phyloP scores from a whole-genome alignment of 495 filamentous ascomycete species.

The Aspergillus wentii region DNA sequence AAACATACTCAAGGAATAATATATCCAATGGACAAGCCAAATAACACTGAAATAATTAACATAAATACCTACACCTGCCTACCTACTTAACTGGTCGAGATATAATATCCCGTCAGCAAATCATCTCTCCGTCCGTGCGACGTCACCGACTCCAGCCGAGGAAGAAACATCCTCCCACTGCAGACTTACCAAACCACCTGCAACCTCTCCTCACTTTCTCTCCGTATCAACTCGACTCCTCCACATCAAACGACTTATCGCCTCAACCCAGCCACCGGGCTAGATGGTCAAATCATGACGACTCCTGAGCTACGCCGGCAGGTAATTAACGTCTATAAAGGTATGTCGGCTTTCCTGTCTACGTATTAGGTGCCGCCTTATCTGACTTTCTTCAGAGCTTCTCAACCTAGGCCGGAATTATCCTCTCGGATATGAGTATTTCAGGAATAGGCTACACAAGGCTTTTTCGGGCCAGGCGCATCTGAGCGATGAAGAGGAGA shows the following conservation, averaged over 20 bases:
- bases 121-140: no score
- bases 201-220: background rate
- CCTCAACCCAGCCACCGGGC: background rate
- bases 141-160: slow-evolving; percentile 13
- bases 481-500: slow-evolving; percentile 67
- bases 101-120: no score
- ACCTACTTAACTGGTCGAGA: no score
- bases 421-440: slow-evolving; percentile 82
- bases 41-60: no score
- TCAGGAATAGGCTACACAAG: slow-evolving; percentile 71
- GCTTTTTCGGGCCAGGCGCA: slow-evolving; percentile 74
- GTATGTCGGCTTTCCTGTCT: no score
- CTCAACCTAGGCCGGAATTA: slow-evolving; percentile 82
- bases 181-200: background rate
- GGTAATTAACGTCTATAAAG: slow-evolving; percentile 90
- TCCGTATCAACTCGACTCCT: background rate
- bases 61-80: no score
- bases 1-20: no score
- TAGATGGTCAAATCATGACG: slow-evolving; percentile 27
- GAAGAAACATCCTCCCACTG: slow-evolving; percentile 1
- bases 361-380: background rate
- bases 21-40: no score
- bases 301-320: slow-evolving; percentile 63
- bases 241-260: slow-evolving; percentile 1
- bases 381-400: slow-evolving; percentile 52